Base-by-base conservation (phyloP, 1,139 yeast species). In the Kurtzmaniella quercitrusa region DNA sequence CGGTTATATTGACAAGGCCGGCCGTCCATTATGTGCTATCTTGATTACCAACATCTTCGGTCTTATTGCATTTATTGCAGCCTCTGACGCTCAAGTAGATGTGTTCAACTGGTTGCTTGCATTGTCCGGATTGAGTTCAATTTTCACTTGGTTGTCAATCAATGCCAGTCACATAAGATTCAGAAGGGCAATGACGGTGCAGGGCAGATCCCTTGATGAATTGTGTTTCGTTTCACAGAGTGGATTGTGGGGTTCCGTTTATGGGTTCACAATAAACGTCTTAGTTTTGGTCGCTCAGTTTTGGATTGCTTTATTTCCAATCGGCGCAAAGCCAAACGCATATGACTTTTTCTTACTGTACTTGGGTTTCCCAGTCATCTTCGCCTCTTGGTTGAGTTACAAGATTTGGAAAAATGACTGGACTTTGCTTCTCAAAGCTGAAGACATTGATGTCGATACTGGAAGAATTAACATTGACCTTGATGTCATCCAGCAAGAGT, bases 11-110 rank as follows among this genome's bases (percentile, higher is more conserved):
- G 76, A 71, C 51, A 60, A 67, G 39, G 58, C 59, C 3, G 77
- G 77, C 8, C 51, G 76, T 41, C 77, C 77, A 4, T 56, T 71
- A 46, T 68, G 54, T 7, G 77, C 75, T 1, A 68, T 71, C 36
- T 48, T 57, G 5, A 59, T 66, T 15, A 59, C 71, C 40, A 66
- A 69, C 44, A 48, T 60, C 4, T 60, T 68, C 51, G 76, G 74
- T 4, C 57, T 68, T 37, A 59, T 71, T 38, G 66, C 73, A 41
- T 68, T 69, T 48, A 59, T 68, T 36, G 71, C 73, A 16, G 70
- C 70, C 6, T 57, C 64, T 38, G 56, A 57, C 17, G 57, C 61
- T 40, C 63, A 63, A 42, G 60, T 57, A 26, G 63, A 56, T 4
- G 63, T 64, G 4, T 66, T 66, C 48, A 52, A 60, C 47, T 66